These are phyloP conservation scores for Stromatinia cepivora DNA, from an alignment of 2,329 filamentous ascomycete genomes.

Conservation along the genomic window DNA sequence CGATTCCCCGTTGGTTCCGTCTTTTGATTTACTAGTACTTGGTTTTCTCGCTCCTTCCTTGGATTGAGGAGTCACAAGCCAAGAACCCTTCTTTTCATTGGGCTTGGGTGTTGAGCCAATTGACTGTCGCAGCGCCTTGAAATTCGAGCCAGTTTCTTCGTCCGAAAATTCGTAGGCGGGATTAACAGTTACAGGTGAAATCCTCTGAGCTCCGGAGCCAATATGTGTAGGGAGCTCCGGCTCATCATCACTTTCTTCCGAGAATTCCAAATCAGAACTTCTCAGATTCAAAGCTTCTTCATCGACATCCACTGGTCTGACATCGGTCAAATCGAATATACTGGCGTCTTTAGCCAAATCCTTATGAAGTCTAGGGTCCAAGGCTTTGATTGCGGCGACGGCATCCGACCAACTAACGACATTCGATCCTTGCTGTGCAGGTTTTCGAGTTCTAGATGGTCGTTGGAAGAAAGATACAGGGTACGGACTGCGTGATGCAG, in stretches of 20 bases:
- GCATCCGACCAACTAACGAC: conserved; percentile 39
- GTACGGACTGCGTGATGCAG: neutral
- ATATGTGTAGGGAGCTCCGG: conserved; percentile 8
- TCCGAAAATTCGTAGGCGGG: conserved; percentile 22
- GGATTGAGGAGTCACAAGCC: neutral
- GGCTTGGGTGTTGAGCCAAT: neutral
- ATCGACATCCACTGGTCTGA: conserved; percentile 1
- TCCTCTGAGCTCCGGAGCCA: neutral
- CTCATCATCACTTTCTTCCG: conserved; percentile 1
- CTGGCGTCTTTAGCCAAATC: conserved; percentile 34
- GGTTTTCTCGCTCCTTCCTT: neutral
- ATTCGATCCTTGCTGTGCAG: conserved; percentile 33
- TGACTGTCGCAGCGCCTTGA: neutral
- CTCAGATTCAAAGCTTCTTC: neutral
- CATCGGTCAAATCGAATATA: conserved; percentile 23
- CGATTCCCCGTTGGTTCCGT: neutral
- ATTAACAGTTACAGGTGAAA: conserved; percentile 4
- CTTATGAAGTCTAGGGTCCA: conserved; percentile 37
- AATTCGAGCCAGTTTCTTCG: conserved; percentile 14
- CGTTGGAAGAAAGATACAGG: conserved; percentile 14
- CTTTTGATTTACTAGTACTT: neutral
- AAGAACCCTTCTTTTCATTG: conserved; percentile 4
- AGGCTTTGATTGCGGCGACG: conserved; percentile 34
- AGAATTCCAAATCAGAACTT: conserved; percentile 5
- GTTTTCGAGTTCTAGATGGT: conserved; percentile 32